These are phyloP conservation scores for Passiflora organensis DNA, from an alignment of 345 rosid species.

Conservation along the genomic window DNA sequence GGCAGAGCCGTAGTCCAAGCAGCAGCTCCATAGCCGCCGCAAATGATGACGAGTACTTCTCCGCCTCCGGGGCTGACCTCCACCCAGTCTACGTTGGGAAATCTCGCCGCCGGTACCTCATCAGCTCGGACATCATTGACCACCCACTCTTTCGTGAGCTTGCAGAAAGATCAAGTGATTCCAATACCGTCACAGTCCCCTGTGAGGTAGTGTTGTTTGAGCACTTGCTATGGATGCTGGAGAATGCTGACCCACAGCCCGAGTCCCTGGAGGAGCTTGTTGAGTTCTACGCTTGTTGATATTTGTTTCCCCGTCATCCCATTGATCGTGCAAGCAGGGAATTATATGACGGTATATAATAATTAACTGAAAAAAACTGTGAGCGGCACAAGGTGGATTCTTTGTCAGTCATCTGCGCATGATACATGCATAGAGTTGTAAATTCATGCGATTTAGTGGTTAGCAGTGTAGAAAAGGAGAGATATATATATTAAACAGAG, in stretches of 20 bases:
- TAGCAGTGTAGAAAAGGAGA: conserved; percentile 6
- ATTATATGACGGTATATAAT: too few relatives aligned
- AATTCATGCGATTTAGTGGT: conserved; percentile 18
- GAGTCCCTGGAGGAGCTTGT: conserved; percentile 78
- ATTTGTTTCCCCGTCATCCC: too few relatives aligned
- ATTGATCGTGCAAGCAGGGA: too few relatives aligned
- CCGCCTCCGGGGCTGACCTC: conserved; percentile 38
- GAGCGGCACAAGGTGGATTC: not conserved
- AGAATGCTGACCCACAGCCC: conserved; percentile 61
- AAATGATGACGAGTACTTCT: conserved; percentile 15
- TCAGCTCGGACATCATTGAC: conserved; percentile 47
- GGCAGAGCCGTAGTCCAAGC: conserved; percentile 23
- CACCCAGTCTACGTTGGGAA: conserved; percentile 76
- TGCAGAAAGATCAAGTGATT: conserved; percentile 26
- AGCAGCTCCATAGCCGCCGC: conserved; percentile 35
- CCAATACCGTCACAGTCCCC: conserved; percentile 44
- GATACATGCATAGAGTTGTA: conserved; percentile 16
- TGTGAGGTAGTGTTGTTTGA: conserved; percentile 96
- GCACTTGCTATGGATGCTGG: conserved; percentile 95
- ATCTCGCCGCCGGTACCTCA: conserved; percentile 63
- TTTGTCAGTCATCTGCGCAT: not conserved
- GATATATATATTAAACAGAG: not conserved
- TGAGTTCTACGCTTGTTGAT: conserved; percentile 73
- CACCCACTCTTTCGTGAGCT: conserved; percentile 43
- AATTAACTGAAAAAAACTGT: too few relatives aligned